These are phyloP conservation scores for Cucurbita maxima DNA, from an alignment of 306 rosid species.

Conservation along the genomic window DNA sequence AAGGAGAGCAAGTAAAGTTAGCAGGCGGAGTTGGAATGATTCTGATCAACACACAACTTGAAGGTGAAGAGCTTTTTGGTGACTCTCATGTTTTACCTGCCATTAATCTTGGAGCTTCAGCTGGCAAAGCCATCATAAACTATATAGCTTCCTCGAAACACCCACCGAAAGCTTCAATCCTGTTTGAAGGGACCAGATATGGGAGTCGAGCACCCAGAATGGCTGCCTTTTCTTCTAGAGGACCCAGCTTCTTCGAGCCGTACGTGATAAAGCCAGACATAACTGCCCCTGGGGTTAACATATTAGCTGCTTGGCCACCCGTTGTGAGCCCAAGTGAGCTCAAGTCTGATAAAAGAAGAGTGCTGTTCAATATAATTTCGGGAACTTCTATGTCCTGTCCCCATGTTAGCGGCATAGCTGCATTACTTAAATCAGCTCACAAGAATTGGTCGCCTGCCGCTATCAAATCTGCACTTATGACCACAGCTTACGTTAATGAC, in stretches of 20 bases:
- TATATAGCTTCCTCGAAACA: conserved; percentile 10
- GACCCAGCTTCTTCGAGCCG: conserved; percentile 32
- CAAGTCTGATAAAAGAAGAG: conserved; percentile 35
- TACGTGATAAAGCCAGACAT: conserved; percentile 58
- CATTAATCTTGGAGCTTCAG: conserved; percentile 48
- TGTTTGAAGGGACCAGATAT: conserved; percentile 34
- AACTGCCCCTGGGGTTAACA: conserved; percentile 66
- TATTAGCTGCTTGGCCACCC: conserved; percentile 65
- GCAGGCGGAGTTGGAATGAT: conserved; percentile 58
- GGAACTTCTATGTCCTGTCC: conserved; percentile 85
- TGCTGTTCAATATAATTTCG: conserved; percentile 37
- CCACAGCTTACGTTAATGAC: conserved; percentile 44
- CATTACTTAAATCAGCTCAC: conserved; percentile 34
- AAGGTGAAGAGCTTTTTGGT: conserved; percentile 53
- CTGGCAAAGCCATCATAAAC: conserved; percentile 18
- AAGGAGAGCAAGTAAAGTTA: conserved; percentile 44
- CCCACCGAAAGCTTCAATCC: conserved; percentile 30
- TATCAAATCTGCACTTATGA: conserved; percentile 62
- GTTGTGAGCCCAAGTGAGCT: conserved; percentile 28
- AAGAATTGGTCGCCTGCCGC: conserved; percentile 55
- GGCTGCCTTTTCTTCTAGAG: conserved; percentile 68
- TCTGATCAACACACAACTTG: conserved; percentile 25
- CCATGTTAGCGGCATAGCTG: conserved; percentile 61
- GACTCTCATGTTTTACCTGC: conserved; percentile 51
- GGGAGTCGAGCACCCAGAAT: conserved; percentile 40